Evolutionary conservation across 2,329 filamentous ascomycete species (phyloP), one percentile per base, ranked within the genome.

Genomic region (Talaromyces sp.): DNA sequence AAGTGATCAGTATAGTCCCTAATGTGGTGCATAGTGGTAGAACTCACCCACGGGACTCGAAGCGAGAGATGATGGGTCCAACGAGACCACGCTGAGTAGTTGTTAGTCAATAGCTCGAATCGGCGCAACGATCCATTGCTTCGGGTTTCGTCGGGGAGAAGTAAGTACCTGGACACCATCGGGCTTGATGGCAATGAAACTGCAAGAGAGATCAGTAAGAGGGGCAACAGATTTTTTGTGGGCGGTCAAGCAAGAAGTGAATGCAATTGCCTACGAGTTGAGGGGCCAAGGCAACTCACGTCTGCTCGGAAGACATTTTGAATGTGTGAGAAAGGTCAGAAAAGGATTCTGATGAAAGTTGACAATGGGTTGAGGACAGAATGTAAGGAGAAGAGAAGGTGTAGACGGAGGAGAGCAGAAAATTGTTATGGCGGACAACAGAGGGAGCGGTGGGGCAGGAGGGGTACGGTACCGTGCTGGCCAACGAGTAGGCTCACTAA

Each of bases 101-200:
- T 63, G 56, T 62, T 57, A 58, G 69, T 76, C 64, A 76, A 72
- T 69, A 18, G 55, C 57, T 62, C 33, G 23, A 25, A 12, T 37
- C 33, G 33, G 33, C 11, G 12, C 14, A 18, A 39, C n/a, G n/a
- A 11, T 21, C 39, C 28, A 50, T 40, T 46, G 50, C 12, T 28
- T 28, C 23, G 18, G 11, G 9, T 14, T 40, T 16, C 28, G 16
- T 54, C 56, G 28, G 56, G n/a, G 14, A n/a, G 16, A 46, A 18
- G 16, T 18, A 35, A 82, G 72, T 88, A 96, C 92, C 89, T 97
- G 95, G 83, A 98, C 95, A 81, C 95, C 95, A 84, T 98, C 95
- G 74, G 93, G 95, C 92, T 99, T 99, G 88, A 99, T 92, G 79
- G 95, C 95, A 87, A 98, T 98, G 91, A 98, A 98, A 85, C 93